Evolutionary conservation across 768 basidiomycete species (phyloP), one percentile per base, ranked within the genome.

Genomic region (Boletus reticuloceps): DNA sequence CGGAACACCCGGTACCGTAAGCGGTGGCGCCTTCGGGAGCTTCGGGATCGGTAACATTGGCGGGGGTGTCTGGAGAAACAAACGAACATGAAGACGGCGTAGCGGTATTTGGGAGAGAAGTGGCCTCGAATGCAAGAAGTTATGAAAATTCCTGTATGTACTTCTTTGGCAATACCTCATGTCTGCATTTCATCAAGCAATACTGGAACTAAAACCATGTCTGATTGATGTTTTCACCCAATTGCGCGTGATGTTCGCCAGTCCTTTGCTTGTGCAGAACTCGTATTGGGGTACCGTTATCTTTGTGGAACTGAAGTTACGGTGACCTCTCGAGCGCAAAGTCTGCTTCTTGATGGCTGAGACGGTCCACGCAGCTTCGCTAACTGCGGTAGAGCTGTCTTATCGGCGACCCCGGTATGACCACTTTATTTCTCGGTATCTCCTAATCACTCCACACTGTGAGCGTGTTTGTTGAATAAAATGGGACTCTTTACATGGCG

Each of bases 41-140:
- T 82, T 82, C 55, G 79, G 78, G 12, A 72, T 78, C 1, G 78
- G 79, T 6, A 70, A 69, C 31, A 75, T 76, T 36, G 75, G 78
- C 5, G 71, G 61, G 17, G 9, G 47, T 25, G 64, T 41, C 6
- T 70, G 68, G 68, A 62, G 68, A 50, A 37, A 9, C 13, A 69
- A 64, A 56, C 58, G 64, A 58, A 47, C 58, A 12, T 70, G 48
- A 69, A 64, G 16, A 38, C 59, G 13, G 20, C 5, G 12, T 19
- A 5, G 12, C 13, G 16, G 14, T 48, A 34, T 36, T n/a, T 47
- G 36, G 42, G 44, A 43, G 49, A 34, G 40, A 34, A 38, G 9
- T 29, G 9, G n/a, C 47, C 31, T 38, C 25, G n/a, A 31, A 34
- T 36, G 17, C 22, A 48, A 58, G 60, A 47, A 48, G 47, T 50